phyloP scores from a whole-genome alignment of 129 eudicot species.

The Artemisia tridentata region DNA sequence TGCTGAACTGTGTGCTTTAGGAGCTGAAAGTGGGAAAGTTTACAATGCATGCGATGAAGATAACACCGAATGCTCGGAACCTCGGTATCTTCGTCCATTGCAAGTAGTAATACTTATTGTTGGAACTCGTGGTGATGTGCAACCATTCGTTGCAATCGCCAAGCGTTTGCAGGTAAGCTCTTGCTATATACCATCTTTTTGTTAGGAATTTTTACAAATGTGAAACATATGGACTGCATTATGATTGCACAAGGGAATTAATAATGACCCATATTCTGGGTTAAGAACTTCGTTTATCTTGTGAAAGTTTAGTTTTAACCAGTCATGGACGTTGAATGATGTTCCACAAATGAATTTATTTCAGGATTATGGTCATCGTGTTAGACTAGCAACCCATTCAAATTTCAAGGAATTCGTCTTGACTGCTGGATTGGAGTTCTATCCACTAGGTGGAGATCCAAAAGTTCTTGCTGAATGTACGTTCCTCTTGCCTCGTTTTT shows the following conservation, averaged over 20 bases:
- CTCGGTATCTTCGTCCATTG: conserved; percentile 73
- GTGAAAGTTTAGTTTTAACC: background rate
- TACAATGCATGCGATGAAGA: conserved; percentile 52
- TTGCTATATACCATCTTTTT: background rate
- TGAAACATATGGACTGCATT: conserved; percentile 20
- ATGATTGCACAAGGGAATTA: conserved; percentile 4
- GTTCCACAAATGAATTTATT: conserved; percentile 24
- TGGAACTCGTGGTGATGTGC: conserved; percentile 99
- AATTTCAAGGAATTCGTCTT: conserved; percentile 94
- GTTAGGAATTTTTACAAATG: conserved; percentile 7
- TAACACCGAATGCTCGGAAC: conserved; percentile 53
- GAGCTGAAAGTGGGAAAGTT: conserved; percentile 39
- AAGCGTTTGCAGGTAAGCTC: conserved; percentile 77
- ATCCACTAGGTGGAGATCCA: conserved; percentile 99
- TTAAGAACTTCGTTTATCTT: background rate
- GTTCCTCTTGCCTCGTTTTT: conserved; percentile 33
- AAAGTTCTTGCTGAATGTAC: conserved; percentile 97
- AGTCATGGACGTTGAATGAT: background rate
- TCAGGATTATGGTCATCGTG: conserved; percentile 99
- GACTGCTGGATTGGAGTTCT: conserved; percentile 99
- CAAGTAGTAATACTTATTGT: conserved; percentile 94
- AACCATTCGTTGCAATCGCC: conserved; percentile 94
- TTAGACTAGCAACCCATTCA: conserved; percentile 94
- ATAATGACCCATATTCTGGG: conserved; percentile 2
- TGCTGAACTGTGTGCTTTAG: conserved; percentile 55